phyloP scores from a whole-genome alignment of 108 stramenopile species.

The Aurantiochytrium sp. region DNA sequence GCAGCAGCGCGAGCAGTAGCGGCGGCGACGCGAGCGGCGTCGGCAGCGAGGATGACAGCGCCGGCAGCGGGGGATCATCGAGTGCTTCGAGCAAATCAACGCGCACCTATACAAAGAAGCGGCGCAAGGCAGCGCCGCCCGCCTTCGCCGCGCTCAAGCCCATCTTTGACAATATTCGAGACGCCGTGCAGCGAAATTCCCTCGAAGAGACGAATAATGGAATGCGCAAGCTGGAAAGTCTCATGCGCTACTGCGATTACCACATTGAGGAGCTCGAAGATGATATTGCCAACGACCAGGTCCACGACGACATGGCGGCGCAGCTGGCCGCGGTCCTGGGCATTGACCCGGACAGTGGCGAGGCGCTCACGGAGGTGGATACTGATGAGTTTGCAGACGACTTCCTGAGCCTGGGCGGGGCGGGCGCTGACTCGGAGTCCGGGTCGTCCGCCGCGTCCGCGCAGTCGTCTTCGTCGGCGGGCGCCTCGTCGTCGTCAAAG shows the following conservation, averaged over 20 bases:
- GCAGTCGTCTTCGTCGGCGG: not conserved
- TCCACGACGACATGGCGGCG: not conserved
- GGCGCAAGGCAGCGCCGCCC: not conserved
- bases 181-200: not conserved
- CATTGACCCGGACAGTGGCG: not conserved
- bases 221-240: slow-evolving; percentile 14
- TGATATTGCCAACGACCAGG: not conserved
- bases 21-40: not conserved
- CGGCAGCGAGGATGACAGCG: too few relatives aligned
- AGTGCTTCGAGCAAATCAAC: not conserved
- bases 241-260: not conserved
- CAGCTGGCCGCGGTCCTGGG: slow-evolving; percentile 10
- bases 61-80: too few relatives aligned
- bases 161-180: not conserved
- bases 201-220: not conserved
- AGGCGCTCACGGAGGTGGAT: not conserved
- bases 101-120: not conserved
- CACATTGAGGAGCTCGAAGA: slow-evolving; percentile 11
- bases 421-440: not conserved
- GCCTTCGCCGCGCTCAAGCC: not conserved
- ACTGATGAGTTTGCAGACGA: not conserved
- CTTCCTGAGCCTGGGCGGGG: not conserved
- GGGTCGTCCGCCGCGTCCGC: not conserved
- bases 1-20: not conserved
- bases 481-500: not conserved